Percentiles rank a stretch among this genome's conserved stretches.
Conservation (phyloP, 1,139 yeast species). For the Candida tropicalis region DNA sequence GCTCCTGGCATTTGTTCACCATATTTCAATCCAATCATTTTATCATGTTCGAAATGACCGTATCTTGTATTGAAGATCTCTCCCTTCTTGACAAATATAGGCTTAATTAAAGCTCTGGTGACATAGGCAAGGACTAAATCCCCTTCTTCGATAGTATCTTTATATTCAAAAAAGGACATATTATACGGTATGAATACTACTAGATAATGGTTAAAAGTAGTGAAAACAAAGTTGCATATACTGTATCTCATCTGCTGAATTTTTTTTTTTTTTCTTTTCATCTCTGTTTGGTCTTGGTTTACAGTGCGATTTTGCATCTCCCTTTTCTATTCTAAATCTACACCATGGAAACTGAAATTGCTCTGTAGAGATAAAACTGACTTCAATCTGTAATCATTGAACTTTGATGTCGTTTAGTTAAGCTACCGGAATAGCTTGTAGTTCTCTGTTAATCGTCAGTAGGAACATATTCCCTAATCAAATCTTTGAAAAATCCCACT, state of each 20-base stretch:
- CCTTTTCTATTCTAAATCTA: too few relatives aligned
- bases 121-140: constrained; percentile 87
- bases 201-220: too few relatives aligned
- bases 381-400: too few relatives aligned
- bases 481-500: too few relatives aligned
- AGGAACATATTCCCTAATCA: too few relatives aligned
- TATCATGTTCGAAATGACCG: constrained; percentile 82
- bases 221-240: neutral
- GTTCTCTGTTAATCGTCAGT: too few relatives aligned
- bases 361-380: too few relatives aligned
- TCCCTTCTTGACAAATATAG: constrained; percentile 62
- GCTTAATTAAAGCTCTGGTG: constrained; percentile 77
- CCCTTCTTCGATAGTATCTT: constrained; percentile 70
- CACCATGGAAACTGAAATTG: too few relatives aligned
- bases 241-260: constrained; percentile 6
- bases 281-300: neutral
- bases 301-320: constrained; percentile 2
- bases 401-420: too few relatives aligned
- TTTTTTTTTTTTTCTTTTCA: constrained; percentile 6
- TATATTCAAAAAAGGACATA: constrained; percentile 53
- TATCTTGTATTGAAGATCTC: constrained; percentile 77
- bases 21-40: constrained; percentile 78
- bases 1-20: constrained; percentile 87
- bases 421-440: too few relatives aligned
- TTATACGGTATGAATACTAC: neutral